phyloP scores from a whole-genome alignment of 768 basidiomycete genomes.

The Chiua virens region DNA sequence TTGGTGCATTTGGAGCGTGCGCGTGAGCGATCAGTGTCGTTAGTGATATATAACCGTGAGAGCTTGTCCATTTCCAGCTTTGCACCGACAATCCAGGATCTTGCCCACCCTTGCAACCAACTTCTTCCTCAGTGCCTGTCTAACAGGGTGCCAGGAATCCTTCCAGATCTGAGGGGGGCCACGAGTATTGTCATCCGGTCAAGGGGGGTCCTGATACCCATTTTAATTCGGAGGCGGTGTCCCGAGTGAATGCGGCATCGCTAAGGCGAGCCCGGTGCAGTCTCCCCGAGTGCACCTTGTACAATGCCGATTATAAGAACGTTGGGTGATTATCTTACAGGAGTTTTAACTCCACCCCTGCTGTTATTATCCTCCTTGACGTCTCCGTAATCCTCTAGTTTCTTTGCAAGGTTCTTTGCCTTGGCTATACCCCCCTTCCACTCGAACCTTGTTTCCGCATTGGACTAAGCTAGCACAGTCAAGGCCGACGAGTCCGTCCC shows the following conservation, averaged over 20 bases:
- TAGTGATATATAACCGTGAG: constrained; percentile 38
- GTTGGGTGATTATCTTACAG: constrained; percentile 34
- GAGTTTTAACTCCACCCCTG: constrained; percentile 39
- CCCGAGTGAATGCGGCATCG: constrained; percentile 36
- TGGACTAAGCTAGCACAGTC: no score
- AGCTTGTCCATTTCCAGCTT: constrained; percentile 21
- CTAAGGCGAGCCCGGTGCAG: constrained; percentile 27
- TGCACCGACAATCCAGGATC: constrained; percentile 33
- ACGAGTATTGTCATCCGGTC: constrained; percentile 35
- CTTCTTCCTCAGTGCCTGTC: constrained; percentile 29
- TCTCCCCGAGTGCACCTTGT: constrained; percentile 24
- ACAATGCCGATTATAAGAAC: constrained; percentile 37
- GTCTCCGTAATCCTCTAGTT: constrained; percentile 12
- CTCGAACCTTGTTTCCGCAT: constrained; percentile 1
- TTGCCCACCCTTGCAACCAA: constrained; percentile 21
- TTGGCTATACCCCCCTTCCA: constrained; percentile 15
- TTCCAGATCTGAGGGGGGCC: constrained; percentile 18
- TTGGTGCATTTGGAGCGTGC: constrained; percentile 19
- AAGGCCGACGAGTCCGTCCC: no score
- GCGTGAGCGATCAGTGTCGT: constrained; percentile 34
- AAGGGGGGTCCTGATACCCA: constrained; percentile 28
- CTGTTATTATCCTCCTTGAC: constrained; percentile 26
- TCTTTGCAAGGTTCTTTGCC: constrained; percentile 10
- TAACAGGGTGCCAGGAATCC: constrained; percentile 32
- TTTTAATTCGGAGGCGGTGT: constrained; percentile 34